Conservation (phyloP, 2,329 filamentous ascomycete genomes). For the Clonostachys solani region DNA sequence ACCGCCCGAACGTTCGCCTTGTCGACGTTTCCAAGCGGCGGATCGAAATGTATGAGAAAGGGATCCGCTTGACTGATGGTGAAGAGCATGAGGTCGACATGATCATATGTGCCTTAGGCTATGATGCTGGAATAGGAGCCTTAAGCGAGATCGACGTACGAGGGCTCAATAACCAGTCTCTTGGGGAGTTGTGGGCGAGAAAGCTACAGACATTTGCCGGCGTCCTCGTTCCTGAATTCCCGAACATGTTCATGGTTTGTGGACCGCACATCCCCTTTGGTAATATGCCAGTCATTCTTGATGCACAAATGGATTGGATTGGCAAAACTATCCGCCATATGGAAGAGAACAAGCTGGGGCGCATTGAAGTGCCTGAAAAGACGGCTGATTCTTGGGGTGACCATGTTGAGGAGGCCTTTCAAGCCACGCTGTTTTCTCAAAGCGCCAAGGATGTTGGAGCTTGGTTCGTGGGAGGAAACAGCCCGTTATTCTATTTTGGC, state of each 20-base stretch:
- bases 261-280: slow-evolving; percentile 32
- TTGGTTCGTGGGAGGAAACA: too few relatives aligned
- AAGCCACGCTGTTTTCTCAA: too few relatives aligned
- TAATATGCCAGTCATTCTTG: slow-evolving; percentile 32
- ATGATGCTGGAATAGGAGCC: slow-evolving; percentile 33
- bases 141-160: slow-evolving; percentile 30
- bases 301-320: slow-evolving; percentile 34
- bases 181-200: slow-evolving; percentile 27
- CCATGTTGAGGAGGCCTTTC: too few relatives aligned
- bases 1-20: slow-evolving; percentile 40
- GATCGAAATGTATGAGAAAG: slow-evolving; percentile 25
- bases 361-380: slow-evolving; percentile 20
- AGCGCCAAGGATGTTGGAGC: too few relatives aligned
- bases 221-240: slow-evolving; percentile 30
- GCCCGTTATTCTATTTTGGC: too few relatives aligned
- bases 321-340: slow-evolving; percentile 20
- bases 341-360: slow-evolving; percentile 15
- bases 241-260: slow-evolving; percentile 40
- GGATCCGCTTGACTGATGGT: slow-evolving; percentile 31
- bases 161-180: slow-evolving; percentile 17
- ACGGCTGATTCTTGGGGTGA: slow-evolving; percentile 22
- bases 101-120: slow-evolving; percentile 30
- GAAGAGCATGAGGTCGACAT: slow-evolving; percentile 13
- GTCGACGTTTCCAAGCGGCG: slow-evolving; percentile 40
- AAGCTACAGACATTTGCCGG: slow-evolving; percentile 32